Evolutionary conservation across 345 rosid species (phyloP).

Genomic region (Anastatica hierochuntica): DNA sequence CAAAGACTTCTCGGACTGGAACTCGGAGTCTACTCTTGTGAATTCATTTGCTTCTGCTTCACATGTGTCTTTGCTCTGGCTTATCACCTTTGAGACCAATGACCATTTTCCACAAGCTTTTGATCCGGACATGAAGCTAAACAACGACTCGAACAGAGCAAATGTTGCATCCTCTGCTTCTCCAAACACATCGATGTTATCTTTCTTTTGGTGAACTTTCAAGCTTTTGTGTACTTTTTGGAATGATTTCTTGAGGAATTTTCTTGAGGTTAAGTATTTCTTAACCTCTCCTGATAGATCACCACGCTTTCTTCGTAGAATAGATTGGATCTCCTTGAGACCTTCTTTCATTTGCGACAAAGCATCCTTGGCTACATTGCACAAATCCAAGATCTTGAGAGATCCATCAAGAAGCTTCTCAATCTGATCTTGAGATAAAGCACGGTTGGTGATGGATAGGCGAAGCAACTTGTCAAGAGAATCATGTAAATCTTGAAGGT

Average conservation of each 20-base stretch:
- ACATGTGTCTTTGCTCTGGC: conserved; percentile 13
- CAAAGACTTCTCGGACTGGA: conserved; percentile 15
- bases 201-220: no score
- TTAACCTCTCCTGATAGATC: conserved; percentile 19
- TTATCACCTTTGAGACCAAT: conserved; percentile 29
- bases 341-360: conserved; percentile 25
- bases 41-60: conserved; percentile 33
- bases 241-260: conserved; percentile 16
- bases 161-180: conserved; percentile 24
- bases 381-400: conserved; percentile 30
- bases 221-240: conserved; percentile 16
- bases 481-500: conserved; percentile 30
- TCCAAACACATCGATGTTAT: conserved; percentile 13
- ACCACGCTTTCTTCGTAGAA: no score
- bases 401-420: conserved; percentile 33
- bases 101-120: conserved; percentile 24
- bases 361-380: conserved; percentile 18
- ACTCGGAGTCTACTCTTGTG: conserved; percentile 19
- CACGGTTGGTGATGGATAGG: conserved; percentile 18
- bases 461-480: conserved; percentile 23
- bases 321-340: conserved; percentile 23
- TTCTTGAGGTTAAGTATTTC: conserved; percentile 36
- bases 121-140: conserved; percentile 28
- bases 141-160: conserved; percentile 24
- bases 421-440: conserved; percentile 23